phyloP scores from a whole-genome alignment of 129 eudicot genomes.

The Artemisia argyi region DNA sequence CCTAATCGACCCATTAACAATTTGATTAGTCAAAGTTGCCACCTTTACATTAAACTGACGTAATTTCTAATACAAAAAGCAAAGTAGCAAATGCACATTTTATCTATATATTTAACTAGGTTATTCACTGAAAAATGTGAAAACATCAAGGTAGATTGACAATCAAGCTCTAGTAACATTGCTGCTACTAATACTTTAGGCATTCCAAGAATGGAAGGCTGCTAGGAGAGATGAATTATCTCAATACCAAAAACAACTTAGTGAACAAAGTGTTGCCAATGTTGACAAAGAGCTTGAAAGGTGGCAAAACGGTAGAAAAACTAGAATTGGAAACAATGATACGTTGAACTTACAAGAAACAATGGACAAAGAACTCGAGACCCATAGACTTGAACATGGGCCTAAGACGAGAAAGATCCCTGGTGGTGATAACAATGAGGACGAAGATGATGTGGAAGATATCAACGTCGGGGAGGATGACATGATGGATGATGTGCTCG shows the following conservation, averaged over 20 bases:
- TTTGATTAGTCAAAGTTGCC: no score
- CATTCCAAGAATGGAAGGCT: slow-evolving; percentile 93
- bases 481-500: slow-evolving; percentile 85
- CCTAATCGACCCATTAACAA: no score
- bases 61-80: no score
- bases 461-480: slow-evolving; percentile 91
- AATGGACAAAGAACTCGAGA: slow-evolving; percentile 98
- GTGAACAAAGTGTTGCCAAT: slow-evolving; percentile 64
- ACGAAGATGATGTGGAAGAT: slow-evolving; percentile 95
- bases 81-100: no score
- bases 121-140: no score
- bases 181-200: slow-evolving; percentile 33
- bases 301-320: slow-evolving; percentile 80
- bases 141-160: background rate
- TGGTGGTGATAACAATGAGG: slow-evolving; percentile 71
- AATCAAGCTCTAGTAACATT: background rate
- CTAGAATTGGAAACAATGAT: slow-evolving; percentile 55
- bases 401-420: slow-evolving; percentile 87
- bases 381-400: slow-evolving; percentile 97
- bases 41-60: no score
- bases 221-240: slow-evolving; percentile 93
- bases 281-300: slow-evolving; percentile 84
- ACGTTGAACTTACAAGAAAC: slow-evolving; percentile 85
- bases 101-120: no score
- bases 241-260: slow-evolving; percentile 73